These are phyloP conservation scores for Poa pratensis DNA, from an alignment of 176 grass and related monocot genomes.

Conservation along the genomic window DNA sequence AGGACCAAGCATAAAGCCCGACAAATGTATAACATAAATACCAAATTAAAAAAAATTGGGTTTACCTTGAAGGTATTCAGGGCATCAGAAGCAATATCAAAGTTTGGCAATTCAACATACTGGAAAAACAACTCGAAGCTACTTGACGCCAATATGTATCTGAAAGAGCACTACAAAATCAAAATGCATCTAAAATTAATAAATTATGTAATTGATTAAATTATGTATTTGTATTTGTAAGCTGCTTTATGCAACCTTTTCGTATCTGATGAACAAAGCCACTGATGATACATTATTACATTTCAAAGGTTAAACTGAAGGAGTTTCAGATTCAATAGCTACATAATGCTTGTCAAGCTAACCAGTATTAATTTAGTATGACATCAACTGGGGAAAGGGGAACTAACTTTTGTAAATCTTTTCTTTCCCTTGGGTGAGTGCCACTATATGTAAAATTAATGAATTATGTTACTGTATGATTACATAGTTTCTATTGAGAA, in stretches of 20 bases:
- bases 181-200: constrained; percentile 81
- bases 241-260: constrained; percentile 17
- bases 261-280: constrained; percentile 22
- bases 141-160: constrained; percentile 95
- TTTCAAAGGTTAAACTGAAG: constrained; percentile 16
- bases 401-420: constrained; percentile 5
- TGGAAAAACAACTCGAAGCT: constrained; percentile 99
- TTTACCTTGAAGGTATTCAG: constrained; percentile 98
- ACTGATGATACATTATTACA: neutral
- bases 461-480: constrained; percentile 15
- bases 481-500: constrained; percentile 20
- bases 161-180: constrained; percentile 98
- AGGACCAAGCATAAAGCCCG: constrained; percentile 27
- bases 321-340: constrained; percentile 18
- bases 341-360: constrained; percentile 8
- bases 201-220: constrained; percentile 37
- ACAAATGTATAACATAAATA: neutral
- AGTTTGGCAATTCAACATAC: constrained; percentile 96
- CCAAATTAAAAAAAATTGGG: constrained; percentile 12
- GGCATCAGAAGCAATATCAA: constrained; percentile 99
- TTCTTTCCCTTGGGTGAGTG: neutral
- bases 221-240: neutral
- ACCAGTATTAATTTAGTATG: constrained; percentile 2
- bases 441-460: neutral
- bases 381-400: neutral